A percentile compares a stretch with the other conserved stretches of the same genome.
These are phyloP conservation scores for Colletotrichum sp. DNA, from an alignment of 2,329 filamentous ascomycete genomes.

Conservation along the genomic window DNA sequence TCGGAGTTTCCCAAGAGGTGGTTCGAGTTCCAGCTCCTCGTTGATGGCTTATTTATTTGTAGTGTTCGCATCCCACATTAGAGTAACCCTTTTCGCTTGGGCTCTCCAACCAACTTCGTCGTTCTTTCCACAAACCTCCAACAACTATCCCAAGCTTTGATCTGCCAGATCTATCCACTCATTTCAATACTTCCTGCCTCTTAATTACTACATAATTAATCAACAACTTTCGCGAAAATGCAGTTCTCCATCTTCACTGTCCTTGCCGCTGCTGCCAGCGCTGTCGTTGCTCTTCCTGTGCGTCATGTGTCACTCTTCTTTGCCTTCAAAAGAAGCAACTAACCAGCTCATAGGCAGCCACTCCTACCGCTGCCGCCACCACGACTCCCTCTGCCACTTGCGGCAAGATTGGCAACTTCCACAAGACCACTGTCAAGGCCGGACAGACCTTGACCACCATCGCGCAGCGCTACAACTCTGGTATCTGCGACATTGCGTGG, in stretches of 20 bases:
- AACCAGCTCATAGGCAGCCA: background rate
- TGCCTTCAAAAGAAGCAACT: background rate
- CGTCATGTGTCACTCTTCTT: background rate
- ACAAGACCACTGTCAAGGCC: background rate
- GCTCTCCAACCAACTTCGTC: background rate
- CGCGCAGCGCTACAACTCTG: conserved; percentile 1
- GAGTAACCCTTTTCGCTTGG: fast-evolving
- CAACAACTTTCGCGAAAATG: background rate
- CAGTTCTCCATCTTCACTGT: background rate
- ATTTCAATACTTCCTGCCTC: background rate
- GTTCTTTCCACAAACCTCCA: background rate
- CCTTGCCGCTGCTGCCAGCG: background rate
- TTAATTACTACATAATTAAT: background rate
- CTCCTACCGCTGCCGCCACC: background rate
- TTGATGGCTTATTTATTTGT: background rate
- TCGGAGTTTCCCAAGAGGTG: background rate
- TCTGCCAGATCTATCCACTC: background rate
- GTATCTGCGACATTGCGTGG: conserved; percentile 4
- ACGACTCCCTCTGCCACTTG: background rate
- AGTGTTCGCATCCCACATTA: background rate
- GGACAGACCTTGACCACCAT: background rate
- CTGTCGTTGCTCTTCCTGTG: background rate
- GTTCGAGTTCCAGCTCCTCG: background rate
- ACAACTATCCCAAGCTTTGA: background rate
- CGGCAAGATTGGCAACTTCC: background rate